Conservation (phyloP, 2,329 filamentous ascomycete genomes). For the Verticillium longisporum region DNA sequence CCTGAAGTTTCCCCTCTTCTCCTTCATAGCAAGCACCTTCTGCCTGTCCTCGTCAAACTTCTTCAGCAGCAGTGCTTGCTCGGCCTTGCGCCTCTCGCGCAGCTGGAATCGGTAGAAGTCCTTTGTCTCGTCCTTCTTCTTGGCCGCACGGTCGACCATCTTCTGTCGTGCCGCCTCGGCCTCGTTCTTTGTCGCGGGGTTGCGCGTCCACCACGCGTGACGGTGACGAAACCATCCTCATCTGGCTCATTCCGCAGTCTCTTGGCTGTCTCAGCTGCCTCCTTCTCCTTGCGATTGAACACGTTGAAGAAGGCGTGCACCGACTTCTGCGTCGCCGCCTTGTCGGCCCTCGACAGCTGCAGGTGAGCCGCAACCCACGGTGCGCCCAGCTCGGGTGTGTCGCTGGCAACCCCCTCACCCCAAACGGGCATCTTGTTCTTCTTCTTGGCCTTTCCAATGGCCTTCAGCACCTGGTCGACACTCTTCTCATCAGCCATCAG, state of each 20-base stretch:
- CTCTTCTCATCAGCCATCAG: conserved; percentile 78
- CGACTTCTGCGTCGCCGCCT: conserved; percentile 57
- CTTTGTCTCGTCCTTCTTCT: conserved; percentile 56
- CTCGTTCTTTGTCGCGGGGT: conserved; percentile 69
- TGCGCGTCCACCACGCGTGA: conserved; percentile 68
- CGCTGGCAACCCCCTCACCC: conserved; percentile 55
- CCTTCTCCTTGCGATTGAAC: conserved; percentile 68
- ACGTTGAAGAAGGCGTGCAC: conserved; percentile 82
- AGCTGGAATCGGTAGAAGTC: conserved; percentile 84
- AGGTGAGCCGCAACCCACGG: conserved; percentile 60
- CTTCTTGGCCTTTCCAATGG: conserved; percentile 55
- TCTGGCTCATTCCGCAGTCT: conserved; percentile 73
- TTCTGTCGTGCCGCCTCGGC: conserved; percentile 52
- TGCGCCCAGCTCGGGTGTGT: conserved; percentile 50
- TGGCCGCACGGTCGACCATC: conserved; percentile 56
- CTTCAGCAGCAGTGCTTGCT: conserved; percentile 60
- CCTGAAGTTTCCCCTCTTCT: conserved; percentile 56
- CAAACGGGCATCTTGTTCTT: conserved; percentile 59
- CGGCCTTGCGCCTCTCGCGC: conserved; percentile 69
- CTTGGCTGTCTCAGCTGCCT: conserved; percentile 54
- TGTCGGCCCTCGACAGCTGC: conserved; percentile 63
- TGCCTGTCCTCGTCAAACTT: conserved; percentile 70
- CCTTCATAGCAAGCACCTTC: conserved; percentile 65
- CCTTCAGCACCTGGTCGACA: conserved; percentile 70
- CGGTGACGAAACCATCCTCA: conserved; percentile 92